Evolutionary conservation across 148 eudicot genomes (phyloP).

Genomic region (Salicornia ramosissima): DNA sequence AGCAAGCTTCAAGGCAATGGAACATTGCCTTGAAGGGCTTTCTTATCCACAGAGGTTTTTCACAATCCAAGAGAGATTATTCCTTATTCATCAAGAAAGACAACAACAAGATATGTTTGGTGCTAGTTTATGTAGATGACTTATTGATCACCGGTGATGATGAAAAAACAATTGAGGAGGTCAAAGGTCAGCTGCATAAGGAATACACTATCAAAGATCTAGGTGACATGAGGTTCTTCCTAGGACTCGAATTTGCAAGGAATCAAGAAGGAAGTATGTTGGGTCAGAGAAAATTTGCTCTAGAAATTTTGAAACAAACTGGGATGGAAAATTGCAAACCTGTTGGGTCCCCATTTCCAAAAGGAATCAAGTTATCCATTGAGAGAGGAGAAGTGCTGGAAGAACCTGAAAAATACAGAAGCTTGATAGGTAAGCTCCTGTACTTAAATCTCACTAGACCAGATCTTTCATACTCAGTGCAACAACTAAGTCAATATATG

Average conservation of each 20-base stretch:
- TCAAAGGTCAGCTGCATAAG: background rate
- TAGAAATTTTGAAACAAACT: background rate
- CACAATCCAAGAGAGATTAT: slow-evolving; percentile 4
- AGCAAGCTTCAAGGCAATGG: slow-evolving; percentile 10
- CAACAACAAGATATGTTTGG: background rate
- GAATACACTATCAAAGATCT: background rate
- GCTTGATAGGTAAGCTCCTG: background rate
- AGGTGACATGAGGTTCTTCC: background rate
- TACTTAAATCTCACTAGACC: background rate
- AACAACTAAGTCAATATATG: background rate
- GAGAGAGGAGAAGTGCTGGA: background rate
- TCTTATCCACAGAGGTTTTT: background rate
- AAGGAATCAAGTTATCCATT: background rate
- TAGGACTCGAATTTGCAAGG: background rate
- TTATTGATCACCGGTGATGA: background rate
- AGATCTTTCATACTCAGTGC: background rate
- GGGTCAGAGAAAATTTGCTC: background rate
- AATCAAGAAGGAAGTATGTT: background rate
- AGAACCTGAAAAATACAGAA: background rate
- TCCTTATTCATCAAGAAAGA: background rate
- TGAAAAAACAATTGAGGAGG: background rate
- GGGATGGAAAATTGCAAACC: background rate
- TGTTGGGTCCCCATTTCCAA: background rate
- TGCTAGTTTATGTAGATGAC: slow-evolving; percentile 5
- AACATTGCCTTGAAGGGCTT: background rate